Conservation (phyloP, 257 asterid species). For the Solanum etuberosum region DNA sequence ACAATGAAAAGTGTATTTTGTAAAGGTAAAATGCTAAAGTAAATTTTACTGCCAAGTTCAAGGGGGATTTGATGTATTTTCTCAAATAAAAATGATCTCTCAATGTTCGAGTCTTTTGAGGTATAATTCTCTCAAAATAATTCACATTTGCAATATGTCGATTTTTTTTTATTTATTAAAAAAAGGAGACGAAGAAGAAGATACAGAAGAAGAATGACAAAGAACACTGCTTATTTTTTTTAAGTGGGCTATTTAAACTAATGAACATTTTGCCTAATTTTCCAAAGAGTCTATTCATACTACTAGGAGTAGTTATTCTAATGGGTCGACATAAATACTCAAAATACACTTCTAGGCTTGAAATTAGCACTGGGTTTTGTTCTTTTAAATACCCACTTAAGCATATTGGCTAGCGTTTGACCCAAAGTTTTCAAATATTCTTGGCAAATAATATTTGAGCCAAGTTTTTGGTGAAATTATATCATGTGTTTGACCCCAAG, state of each 20-base stretch:
- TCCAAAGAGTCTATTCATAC: neutral
- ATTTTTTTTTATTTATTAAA: no score
- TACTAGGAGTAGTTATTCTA: neutral
- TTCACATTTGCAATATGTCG: neutral
- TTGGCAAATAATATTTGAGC: no score
- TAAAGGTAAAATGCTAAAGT: neutral
- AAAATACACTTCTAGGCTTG: neutral
- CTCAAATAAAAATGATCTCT: no score
- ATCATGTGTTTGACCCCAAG: neutral
- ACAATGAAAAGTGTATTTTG: neutral
- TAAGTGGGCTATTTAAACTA: neutral
- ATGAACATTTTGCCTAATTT: neutral
- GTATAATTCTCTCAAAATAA: neutral
- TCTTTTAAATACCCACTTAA: neutral
- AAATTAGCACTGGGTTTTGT: neutral
- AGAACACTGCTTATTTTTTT: neutral
- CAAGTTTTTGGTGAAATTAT: no score
- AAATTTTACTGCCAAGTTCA: neutral
- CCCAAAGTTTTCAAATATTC: no score
- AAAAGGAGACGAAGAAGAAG: neutral
- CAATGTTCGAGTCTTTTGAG: neutral
- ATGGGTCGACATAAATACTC: neutral
- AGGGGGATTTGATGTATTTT: neutral
- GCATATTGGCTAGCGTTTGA: neutral
- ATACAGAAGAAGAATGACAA: neutral